Evolutionary conservation across 345 rosid species (phyloP), one percentile per base, ranked within the genome.

Genomic region (Eucalyptus erythrocorys): DNA sequence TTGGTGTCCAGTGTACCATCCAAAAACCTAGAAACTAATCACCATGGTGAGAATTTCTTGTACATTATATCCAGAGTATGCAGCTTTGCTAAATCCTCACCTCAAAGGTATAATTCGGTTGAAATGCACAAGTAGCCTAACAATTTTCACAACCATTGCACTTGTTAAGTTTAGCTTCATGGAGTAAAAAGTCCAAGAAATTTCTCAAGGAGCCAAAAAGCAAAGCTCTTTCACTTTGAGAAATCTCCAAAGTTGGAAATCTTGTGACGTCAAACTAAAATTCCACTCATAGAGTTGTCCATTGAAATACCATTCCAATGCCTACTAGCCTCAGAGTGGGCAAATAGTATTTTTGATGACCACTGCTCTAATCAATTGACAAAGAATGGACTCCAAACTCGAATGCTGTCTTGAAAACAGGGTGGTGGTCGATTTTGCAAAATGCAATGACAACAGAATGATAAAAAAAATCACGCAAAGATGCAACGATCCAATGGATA

Each of bases 1-100:
- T 93, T 89, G 87, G 61, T 90, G 89, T 94, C 96, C 89, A 94
- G 89, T 34, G 92, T 88, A 34, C 98, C 98, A 87, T 97, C 95
- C 91, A 98, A 89, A 89, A 93, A 95, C 94, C 99, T 98, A 92
- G 76, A 84, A 87, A 93, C 51, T 84, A 85, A 89, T 64, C 59
- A 92, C 24, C 82, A 88, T 5, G 51, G 16, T 81, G 71, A 88
- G 47, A 57, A 88, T 5, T 87, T 50, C 85, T 71, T 5, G 15
- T 8, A 68, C 55, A 64, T 19, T 49, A 49, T 87, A 45, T 68
- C 53, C 32, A 34, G 53, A 64, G 30, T 48, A 32, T 45, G 45
- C 66, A 34, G 76, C 12, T 24, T 76, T 47, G 43, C 27, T 26
- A 48, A 87, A 76, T 49, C 45, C 48, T 87, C n/a, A 66, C 43